A percentile compares a stretch with the other conserved stretches of the same genome.
phyloP scores from a whole-genome alignment of 2,329 filamentous ascomycete genomes.

The Cytospora leucostoma region DNA sequence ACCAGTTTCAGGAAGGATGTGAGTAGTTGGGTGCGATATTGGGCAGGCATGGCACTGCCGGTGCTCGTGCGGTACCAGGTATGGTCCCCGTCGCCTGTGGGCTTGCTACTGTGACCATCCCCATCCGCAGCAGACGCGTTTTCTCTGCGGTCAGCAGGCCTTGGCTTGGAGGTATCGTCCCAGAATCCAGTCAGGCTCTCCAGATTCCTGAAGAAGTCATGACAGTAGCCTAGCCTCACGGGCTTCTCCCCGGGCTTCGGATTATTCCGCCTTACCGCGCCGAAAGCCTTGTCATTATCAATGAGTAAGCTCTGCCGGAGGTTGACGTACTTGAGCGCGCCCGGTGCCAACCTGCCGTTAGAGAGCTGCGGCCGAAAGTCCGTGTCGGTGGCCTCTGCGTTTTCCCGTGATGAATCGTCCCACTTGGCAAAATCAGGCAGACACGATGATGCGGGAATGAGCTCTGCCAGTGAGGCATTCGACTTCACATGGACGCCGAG shows the following conservation, averaged over 20 bases:
- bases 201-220: slow-evolving; percentile 66
- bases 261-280: slow-evolving; percentile 60
- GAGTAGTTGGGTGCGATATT: slow-evolving; percentile 58
- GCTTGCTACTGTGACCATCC: slow-evolving; percentile 25
- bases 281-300: slow-evolving; percentile 60
- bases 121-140: slow-evolving; percentile 27
- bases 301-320: slow-evolving; percentile 58
- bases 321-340: slow-evolving; percentile 59
- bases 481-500: slow-evolving; percentile 58
- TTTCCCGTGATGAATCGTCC: slow-evolving; percentile 51
- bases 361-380: slow-evolving; percentile 51
- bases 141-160: slow-evolving; percentile 24
- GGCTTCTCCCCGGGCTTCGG: slow-evolving; percentile 54
- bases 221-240: slow-evolving; percentile 61
- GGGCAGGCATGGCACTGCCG: slow-evolving; percentile 59
- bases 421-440: slow-evolving; percentile 57
- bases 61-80: slow-evolving; percentile 48
- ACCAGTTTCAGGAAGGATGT: slow-evolving; percentile 64
- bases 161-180: slow-evolving; percentile 57
- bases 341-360: slow-evolving; percentile 58
- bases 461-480: slow-evolving; percentile 48
- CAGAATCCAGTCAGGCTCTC: slow-evolving; percentile 61
- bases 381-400: slow-evolving; percentile 51
- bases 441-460: slow-evolving; percentile 56
- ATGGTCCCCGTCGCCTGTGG: slow-evolving; percentile 17